Evolutionary conservation across 192 early-diverging fungal species (phyloP), one percentile per base, ranked within the genome.

Genomic region (Rhizophagus sp.): DNA sequence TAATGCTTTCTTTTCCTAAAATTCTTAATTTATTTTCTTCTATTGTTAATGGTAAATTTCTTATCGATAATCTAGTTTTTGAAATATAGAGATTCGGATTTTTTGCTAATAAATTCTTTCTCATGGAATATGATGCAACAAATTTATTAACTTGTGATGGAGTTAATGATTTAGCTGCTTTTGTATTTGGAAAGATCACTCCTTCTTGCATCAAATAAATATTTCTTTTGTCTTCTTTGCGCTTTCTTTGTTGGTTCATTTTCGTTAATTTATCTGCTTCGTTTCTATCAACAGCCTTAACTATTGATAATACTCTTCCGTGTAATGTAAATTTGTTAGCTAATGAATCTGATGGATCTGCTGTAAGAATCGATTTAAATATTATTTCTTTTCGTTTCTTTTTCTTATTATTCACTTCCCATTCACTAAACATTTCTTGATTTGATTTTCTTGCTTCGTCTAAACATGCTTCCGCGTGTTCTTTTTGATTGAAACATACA

Each of bases 121-220:
- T 92, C 44, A 90, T 88, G 8, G 90, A 87, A 84, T 93, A 97
- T 36, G 94, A 94, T 73, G 89, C 90, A 77, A 94, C 93, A 62
- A 96, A 92, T 84, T 97, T 96, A n/a, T 86, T 82, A n/a, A 97
- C 84, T 72, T 96, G 94, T 2, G 90, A 84, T 12, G 93, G 86
- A 3, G 88, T 83, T 82, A 98, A 85, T 10, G 86, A 85, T 52
- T 87, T 84, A 4, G 95, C 95, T 1, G 91, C 93, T 7, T 92
- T 92, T 25, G 95, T 91, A 65, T 96, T 91, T 1, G 94, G 93
- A 81, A 96, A 96, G 71, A 98, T 89, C 36, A 96, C 91, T 78
- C 95, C 96, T 87, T 99, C 97, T 66, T 93, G 91, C 85, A 97
- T 92, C 81, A 99, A 83, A 81, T 98, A 99, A 41, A 95, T 69